Evolutionary conservation across 2,329 filamentous ascomycete species (phyloP), one percentile per base, ranked within the genome.

Genomic region (Arthroderma sp.): DNA sequence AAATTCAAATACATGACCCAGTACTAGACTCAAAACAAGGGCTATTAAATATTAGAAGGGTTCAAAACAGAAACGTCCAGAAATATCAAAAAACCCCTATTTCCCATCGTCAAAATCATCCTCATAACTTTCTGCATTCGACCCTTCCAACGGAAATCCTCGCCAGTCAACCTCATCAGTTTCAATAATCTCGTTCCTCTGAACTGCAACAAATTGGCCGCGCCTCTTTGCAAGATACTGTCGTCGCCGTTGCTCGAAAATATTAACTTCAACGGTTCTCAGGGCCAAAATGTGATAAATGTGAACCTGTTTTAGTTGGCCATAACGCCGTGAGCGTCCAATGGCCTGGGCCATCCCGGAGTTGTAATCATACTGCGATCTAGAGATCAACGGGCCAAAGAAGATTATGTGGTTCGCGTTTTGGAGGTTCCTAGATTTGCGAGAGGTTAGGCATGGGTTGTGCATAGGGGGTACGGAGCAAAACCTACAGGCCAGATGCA

Each of bases 351-450:
- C 77, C 78, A 84, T 84, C 0, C 76, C 74, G 0, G 79, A 73
- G 0, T 80, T 73, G 64, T 83, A 86, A 4, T 76, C 71, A 47
- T 80, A 75, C 51, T 80, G 75, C 0, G 73, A 76, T 37, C 71
- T 65, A 0, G 75, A 70, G 0, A 81, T 68, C 7, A 83, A 67
- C 0, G 83, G 82, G 0, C 77, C 75, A 2, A 84, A 66, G 66
- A 87, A 86, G 33, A 87, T 76, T 37, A 86, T 71, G 58, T 86
- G 81, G 60, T 84, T 85, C 0, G 82, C 82, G 39, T 76, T 77
- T 51, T 81, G 79, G 1, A 87, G 68, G 61, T 87, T 86, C 8
- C 79, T 81, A 58, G 35, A 41, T 15, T 47, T 5, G 7, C 44
- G 7, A 23, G 13, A 28, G 28, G 28, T 51, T 33, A 51, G 44